Evolutionary conservation across 306 rosid genomes (phyloP).

Genomic region (Delonix regia): DNA sequence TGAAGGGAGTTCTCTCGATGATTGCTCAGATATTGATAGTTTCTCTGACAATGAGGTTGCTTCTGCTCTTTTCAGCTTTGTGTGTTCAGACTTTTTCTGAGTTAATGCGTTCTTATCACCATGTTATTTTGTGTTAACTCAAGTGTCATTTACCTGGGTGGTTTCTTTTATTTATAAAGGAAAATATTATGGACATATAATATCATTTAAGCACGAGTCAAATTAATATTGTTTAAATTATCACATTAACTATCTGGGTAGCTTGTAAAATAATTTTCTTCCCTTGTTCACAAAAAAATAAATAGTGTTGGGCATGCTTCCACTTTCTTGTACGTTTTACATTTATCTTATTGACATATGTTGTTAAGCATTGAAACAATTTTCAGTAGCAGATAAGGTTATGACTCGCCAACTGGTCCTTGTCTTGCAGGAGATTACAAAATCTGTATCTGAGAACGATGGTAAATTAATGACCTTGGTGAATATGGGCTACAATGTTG

Average conservation of each 20-base stretch:
- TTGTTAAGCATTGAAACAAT: conserved; percentile 6
- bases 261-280: conserved; percentile 1
- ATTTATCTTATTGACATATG: conserved; percentile 1
- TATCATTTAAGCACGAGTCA: conserved; percentile 19
- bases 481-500: conserved; percentile 69
- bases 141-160: conserved; percentile 8
- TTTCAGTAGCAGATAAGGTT: neutral
- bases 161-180: conserved; percentile 28
- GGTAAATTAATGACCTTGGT: conserved; percentile 49
- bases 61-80: conserved; percentile 19
- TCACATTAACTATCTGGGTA: conserved; percentile 13
- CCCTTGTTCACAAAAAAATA: neutral
- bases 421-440: conserved; percentile 56
- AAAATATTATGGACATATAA: neutral
- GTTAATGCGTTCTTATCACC: conserved; percentile 10
- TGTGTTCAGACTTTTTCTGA: conserved; percentile 13
- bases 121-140: conserved; percentile 20
- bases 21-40: conserved; percentile 61
- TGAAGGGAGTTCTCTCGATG: conserved; percentile 60
- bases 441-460: conserved; percentile 46
- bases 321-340: conserved; percentile 1
- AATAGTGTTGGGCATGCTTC: conserved; percentile 1
- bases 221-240: conserved; percentile 15
- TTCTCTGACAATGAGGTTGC: conserved; percentile 67
- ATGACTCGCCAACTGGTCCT: conserved; percentile 28